Conservation (phyloP, 352 stramenopile genomes). For the Pseudoperonospora humuli region DNA sequence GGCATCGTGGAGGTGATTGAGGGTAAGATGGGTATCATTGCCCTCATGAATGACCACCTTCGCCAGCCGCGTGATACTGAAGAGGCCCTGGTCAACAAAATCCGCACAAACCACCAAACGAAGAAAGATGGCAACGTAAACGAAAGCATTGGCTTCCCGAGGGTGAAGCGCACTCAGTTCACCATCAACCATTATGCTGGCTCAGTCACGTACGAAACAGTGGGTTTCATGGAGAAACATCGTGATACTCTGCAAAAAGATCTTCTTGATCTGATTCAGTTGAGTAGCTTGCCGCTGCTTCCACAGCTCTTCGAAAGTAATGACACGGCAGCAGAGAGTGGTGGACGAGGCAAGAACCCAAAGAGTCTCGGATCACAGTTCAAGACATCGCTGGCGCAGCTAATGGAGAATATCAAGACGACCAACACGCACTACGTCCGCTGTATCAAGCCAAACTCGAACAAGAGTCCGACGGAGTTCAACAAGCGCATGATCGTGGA, state of each 20-base stretch:
- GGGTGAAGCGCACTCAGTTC: constrained; percentile 89
- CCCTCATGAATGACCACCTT: constrained; percentile 84
- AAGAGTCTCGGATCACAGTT: constrained; percentile 84
- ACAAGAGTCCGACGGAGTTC: constrained; percentile 82
- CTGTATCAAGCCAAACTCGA: constrained; percentile 86
- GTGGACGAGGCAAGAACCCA: constrained; percentile 42
- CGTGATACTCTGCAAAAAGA: constrained; percentile 93
- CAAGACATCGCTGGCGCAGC: constrained; percentile 67
- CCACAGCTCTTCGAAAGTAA: constrained; percentile 68
- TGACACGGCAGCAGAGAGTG: constrained; percentile 30
- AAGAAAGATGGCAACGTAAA: constrained; percentile 57
- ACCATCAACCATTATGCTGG: constrained; percentile 95
- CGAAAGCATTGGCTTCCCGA: constrained; percentile 78
- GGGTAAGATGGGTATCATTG: constrained; percentile 82
- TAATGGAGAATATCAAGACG: constrained; percentile 83
- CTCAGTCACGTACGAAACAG: constrained; percentile 89
- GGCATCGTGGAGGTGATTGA: constrained; percentile 97
- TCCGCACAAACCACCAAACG: constrained; percentile 75
- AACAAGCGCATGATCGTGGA: constrained; percentile 89
- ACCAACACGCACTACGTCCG: constrained; percentile 86
- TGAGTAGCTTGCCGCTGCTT: constrained; percentile 57
- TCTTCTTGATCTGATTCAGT: constrained; percentile 84
- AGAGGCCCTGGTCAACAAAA: constrained; percentile 85
- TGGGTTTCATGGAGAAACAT: constrained; percentile 96
- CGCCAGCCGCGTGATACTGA: constrained; percentile 80